phyloP scores from a whole-genome alignment of 2,329 filamentous ascomycete genomes.

The Saccharata proteae region DNA sequence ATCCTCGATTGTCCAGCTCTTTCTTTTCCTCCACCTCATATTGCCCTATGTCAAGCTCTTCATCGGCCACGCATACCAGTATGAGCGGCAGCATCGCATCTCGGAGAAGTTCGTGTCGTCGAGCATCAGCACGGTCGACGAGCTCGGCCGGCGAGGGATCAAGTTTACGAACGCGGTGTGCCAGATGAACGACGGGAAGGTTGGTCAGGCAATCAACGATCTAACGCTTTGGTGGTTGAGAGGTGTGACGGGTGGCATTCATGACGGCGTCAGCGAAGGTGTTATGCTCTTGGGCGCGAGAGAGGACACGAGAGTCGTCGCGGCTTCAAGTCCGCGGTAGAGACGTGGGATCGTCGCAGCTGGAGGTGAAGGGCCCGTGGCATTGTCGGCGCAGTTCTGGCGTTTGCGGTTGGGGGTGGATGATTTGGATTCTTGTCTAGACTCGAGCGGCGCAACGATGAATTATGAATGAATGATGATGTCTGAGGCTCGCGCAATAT shows the following conservation, averaged over 20 bases:
- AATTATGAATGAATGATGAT: no score
- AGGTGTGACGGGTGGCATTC: slow-evolving; percentile 53
- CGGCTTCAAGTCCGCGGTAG: no score
- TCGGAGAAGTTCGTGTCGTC: slow-evolving; percentile 44
- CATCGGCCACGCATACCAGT: slow-evolving; percentile 42
- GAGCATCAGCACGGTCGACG: slow-evolving; percentile 41
- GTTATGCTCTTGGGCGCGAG: slow-evolving; percentile 19
- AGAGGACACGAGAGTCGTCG: no score
- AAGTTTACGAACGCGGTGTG: slow-evolving; percentile 43
- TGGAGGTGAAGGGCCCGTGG: no score
- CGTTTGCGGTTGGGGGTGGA: no score
- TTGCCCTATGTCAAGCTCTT: slow-evolving; percentile 49
- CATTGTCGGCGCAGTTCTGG: no score
- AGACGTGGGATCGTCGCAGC: no score
- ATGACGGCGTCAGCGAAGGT: slow-evolving; percentile 49
- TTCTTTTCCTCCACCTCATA: slow-evolving; percentile 48
- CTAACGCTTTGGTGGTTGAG: slow-evolving; percentile 50
- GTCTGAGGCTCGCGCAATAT: no score
- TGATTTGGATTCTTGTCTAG: no score
- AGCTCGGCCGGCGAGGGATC: slow-evolving; percentile 40
- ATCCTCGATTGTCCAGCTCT: slow-evolving; percentile 43
- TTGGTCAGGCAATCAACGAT: slow-evolving; percentile 48
- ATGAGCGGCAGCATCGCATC: slow-evolving; percentile 56
- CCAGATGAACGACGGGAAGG: slow-evolving; percentile 50
- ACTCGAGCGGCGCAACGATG: no score